phyloP scores from a whole-genome alignment of 202 grass and related monocot genomes.

The Zoysia matrella region DNA sequence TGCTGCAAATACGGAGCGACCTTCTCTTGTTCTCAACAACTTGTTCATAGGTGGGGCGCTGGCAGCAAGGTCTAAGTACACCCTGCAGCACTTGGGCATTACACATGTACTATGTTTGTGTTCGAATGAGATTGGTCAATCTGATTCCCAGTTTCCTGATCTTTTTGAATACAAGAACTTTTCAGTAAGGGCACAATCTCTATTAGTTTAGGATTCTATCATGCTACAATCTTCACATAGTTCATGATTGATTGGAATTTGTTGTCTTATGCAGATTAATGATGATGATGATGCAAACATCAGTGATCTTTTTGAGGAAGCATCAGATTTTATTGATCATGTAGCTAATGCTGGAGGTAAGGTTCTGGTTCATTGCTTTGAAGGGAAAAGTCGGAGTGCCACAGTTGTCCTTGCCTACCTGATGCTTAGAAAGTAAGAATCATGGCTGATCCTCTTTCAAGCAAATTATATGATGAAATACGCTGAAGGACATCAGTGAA shows the following conservation, averaged over 20 bases:
- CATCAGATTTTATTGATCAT: conserved; percentile 69
- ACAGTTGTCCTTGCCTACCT: conserved; percentile 84
- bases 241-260: conserved; percentile 13
- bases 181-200: conserved; percentile 65
- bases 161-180: conserved; percentile 98
- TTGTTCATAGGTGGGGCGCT: conserved; percentile 91
- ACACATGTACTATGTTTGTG: conserved; percentile 96
- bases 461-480: background rate
- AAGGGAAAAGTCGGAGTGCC: conserved; percentile 94
- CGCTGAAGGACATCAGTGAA: background rate
- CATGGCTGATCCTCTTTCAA: background rate
- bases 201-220: conserved; percentile 28
- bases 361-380: conserved; percentile 92
- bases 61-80: conserved; percentile 89
- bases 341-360: conserved; percentile 71
- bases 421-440: conserved; percentile 86
- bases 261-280: conserved; percentile 60
- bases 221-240: conserved; percentile 1
- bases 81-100: conserved; percentile 83
- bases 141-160: conserved; percentile 94
- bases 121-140: conserved; percentile 99
- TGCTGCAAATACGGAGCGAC: conserved; percentile 83
- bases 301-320: conserved; percentile 84
- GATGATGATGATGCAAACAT: conserved; percentile 94
- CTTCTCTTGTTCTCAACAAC: conserved; percentile 77